Base-by-base conservation (phyloP, 2,329 filamentous ascomycete genomes). In the Aspergillus sp. region DNA sequence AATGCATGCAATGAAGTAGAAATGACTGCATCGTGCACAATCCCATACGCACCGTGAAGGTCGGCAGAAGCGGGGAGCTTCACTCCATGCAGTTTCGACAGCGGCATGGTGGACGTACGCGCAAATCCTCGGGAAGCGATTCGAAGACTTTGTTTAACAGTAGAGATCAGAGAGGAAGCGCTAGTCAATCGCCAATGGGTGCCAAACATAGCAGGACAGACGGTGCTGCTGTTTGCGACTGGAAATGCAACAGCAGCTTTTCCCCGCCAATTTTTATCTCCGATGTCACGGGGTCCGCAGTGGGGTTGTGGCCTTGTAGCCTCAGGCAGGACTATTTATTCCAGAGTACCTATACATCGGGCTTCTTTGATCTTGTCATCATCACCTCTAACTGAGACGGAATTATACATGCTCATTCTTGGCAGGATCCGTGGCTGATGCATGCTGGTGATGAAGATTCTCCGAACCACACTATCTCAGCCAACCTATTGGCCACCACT, bases 31-130 rank as follows among this genome's bases (percentile, higher is more conserved):
- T 32, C n/a, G 11, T 20, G 45, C 26, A 30, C 33, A 38, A 20
- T 13, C n/a, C 45, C 13, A 19, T 20, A 54, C 68, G 51, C 68
- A 73, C 68, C 69, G 62, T 86, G 84, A 72, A 87, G 83, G 70
- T 88, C 85, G 48, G 85, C 85, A 55, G 83, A 76, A 19, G 85
- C 79, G 46, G 84, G 83, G 62, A 88, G 77, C 73, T 83, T 71
- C 42, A 63, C 57, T 47, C 68, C 67, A 50, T 70, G 64, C 24
- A 71, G 44, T 52, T 68, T 65, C 17, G 66, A 67, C 47, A 71
- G 58, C 46, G 68, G 60, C 68, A 71, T 71, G 56, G 41, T 26
- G 52, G 35, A 22, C n/a, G 24, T 36, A 26, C 30, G 14, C 16
- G 20, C 14, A 35, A 49, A 50, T 46, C 22, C 42, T 33, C 22